A percentile compares a stretch with the other conserved stretches of the same genome.
phyloP scores from a whole-genome alignment of 306 rosid species.

The Fagus sylvatica region DNA sequence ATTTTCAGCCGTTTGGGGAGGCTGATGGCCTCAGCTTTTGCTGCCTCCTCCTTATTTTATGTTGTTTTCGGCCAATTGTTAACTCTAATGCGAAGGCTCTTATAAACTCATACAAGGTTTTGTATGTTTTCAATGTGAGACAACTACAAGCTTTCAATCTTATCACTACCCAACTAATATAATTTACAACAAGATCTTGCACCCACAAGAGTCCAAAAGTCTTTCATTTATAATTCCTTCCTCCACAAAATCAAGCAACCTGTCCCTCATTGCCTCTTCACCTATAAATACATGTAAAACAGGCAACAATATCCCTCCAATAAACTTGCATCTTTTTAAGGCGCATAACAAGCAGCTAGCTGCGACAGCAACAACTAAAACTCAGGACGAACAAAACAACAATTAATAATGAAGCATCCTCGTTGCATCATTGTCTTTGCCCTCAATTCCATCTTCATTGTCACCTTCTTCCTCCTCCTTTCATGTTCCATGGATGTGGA shows the following conservation, averaged over 20 bases:
- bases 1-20: too few relatives aligned
- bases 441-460: background rate
- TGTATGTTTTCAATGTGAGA: too few relatives aligned
- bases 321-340: background rate
- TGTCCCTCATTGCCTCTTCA: background rate
- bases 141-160: too few relatives aligned
- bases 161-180: too few relatives aligned
- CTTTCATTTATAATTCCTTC: background rate
- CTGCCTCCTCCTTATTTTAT: too few relatives aligned
- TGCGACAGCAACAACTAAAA: background rate
- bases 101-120: too few relatives aligned
- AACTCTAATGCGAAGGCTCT: too few relatives aligned
- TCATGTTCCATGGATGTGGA: constrained; percentile 32
- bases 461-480: constrained; percentile 32
- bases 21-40: too few relatives aligned
- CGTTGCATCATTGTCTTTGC: constrained; percentile 4
- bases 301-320: background rate
- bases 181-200: too few relatives aligned
- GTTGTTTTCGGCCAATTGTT: too few relatives aligned
- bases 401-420: constrained; percentile 20
- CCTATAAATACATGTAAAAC: background rate
- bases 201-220: background rate
- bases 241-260: background rate
- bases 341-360: background rate
- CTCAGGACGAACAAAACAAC: background rate